Conservation (phyloP, 352 stramenopile species). For the Phytophthora meadii region DNA sequence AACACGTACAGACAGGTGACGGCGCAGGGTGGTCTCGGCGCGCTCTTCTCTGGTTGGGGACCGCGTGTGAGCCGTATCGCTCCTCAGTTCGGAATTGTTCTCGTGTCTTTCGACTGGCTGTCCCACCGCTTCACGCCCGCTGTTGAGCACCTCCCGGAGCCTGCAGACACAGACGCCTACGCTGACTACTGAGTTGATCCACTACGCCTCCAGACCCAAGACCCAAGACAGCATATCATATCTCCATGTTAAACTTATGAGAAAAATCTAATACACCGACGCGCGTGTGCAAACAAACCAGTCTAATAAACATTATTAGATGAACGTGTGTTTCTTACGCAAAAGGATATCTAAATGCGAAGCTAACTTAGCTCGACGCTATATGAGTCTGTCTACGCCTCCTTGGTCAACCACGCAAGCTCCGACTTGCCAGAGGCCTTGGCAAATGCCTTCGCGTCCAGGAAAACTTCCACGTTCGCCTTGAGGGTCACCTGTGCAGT, state of each 20-base stretch:
- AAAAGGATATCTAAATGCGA: conserved; percentile 17
- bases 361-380: conserved; percentile 2
- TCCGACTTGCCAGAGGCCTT: conserved; percentile 44
- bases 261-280: conserved; percentile 36
- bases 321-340: conserved; percentile 15
- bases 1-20: conserved; percentile 64
- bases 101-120: conserved; percentile 85
- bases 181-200: conserved; percentile 38
- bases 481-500: conserved; percentile 55
- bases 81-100: conserved; percentile 84
- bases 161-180: conserved; percentile 36
- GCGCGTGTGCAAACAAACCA: conserved; percentile 17
- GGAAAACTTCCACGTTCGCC: conserved; percentile 72
- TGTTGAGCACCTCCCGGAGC: conserved; percentile 18
- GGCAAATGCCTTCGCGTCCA: conserved; percentile 77
- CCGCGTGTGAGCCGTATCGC: conserved; percentile 78
- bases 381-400: conserved; percentile 25
- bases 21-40: conserved; percentile 53
- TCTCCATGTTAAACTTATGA: conserved; percentile 35
- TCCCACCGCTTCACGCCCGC: conserved; percentile 60
- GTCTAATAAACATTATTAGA: conserved; percentile 1
- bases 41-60: conserved; percentile 75
- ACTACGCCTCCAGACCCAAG: neutral
- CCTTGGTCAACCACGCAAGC: conserved; percentile 54
- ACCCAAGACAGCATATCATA: conserved; percentile 29